Evolutionary conservation across 768 basidiomycete species (phyloP), one percentile per base, ranked within the genome.

Genomic region (Lactarius hengduanensis): DNA sequence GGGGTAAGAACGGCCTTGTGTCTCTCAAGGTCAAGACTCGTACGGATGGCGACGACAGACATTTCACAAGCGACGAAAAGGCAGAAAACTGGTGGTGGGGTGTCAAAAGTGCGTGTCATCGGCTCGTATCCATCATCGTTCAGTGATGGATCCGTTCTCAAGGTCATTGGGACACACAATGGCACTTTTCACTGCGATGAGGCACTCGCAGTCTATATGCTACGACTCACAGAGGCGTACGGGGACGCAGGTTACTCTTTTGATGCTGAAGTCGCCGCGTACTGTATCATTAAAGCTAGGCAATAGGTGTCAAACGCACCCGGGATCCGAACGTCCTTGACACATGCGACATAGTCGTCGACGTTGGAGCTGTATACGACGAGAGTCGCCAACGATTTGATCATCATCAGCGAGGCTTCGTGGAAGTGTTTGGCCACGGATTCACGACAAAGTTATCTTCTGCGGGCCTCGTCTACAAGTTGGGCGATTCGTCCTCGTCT

Each of bases 131-230:
- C 38, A 34, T 54, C 11, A 40, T 61, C 16, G 57, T 36, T 6
- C 4, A 22, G 54, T 34, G 50, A 5, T 45, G n/a, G 53, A 38
- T 58, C 34, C 38, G 26, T 22, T 57, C 54, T 61, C 57, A 67
- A 94, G 91, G 77, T 86, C 47, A 96, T 98, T 72, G 95, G 95
- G 40, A 97, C 96, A 1, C 95, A 98, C 77, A 93, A 90, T 65
- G 96, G 96, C 20, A 94, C 94, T 0, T 98, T 98, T 75, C 96
- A 99, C 73, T 96, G 94, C 76, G 96, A 99, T 72, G 96, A 99
- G 78, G 94, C 95, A 0, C 84, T 98, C 38, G 97, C 96, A 0
- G 91, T 96, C 20, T 95, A 89, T 76, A 82, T 99, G 69, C 81
- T 99, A 36, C 87, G 87, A 58, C 86, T 86, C 71, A 96, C 94